Evolutionary conservation across 129 eudicot genomes (phyloP).

Genomic region (Lactuca sativa): DNA sequence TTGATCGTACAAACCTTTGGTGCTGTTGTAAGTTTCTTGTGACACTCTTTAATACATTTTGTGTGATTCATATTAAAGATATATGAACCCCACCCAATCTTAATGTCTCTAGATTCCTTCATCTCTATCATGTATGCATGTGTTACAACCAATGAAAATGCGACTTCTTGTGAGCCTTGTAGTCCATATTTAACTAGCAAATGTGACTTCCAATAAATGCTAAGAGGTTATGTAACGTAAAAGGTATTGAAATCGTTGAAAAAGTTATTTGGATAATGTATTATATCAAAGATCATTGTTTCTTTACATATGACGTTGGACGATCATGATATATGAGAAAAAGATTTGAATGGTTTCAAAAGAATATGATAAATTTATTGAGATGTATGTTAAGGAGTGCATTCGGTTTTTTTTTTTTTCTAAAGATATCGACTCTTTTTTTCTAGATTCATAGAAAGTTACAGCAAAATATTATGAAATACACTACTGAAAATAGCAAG

Average conservation of each 20-base stretch:
- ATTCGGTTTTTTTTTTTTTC: no score
- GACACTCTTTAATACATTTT: constrained; percentile 31
- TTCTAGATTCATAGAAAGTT: no score
- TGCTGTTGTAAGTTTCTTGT: constrained; percentile 32
- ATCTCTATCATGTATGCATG: background rate
- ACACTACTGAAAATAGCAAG: no score
- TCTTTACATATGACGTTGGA: background rate
- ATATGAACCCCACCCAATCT: background rate
- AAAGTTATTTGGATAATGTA: no score
- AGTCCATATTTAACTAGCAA: background rate
- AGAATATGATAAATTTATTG: background rate
- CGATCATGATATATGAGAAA: background rate
- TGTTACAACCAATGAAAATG: background rate
- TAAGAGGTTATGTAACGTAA: background rate
- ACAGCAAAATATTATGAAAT: no score
- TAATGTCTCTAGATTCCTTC: constrained; percentile 1
- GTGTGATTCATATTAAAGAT: background rate
- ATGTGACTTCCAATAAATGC: background rate
- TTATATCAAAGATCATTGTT: background rate
- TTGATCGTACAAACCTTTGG: constrained; percentile 18
- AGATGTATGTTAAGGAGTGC: no score
- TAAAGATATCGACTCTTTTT: no score
- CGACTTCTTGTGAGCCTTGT: background rate
- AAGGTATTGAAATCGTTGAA: no score
- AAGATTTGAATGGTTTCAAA: no score